phyloP scores from a whole-genome alignment of 2,329 filamentous ascomycete species.

The Penicillium sp. region DNA sequence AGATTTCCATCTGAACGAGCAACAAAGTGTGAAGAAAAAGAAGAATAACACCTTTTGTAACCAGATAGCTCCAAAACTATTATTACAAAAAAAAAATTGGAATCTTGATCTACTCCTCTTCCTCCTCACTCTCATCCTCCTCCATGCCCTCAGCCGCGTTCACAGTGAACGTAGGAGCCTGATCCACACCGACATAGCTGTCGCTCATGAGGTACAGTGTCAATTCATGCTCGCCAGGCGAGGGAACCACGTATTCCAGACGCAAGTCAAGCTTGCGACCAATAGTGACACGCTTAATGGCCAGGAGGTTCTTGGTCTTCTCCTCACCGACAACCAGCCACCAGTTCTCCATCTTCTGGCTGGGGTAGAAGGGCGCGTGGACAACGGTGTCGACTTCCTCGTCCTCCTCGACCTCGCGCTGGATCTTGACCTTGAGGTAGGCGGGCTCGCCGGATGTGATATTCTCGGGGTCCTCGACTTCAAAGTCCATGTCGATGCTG shows the following conservation, averaged over 20 bases:
- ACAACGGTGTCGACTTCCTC: slow-evolving; percentile 79
- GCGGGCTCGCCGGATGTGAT: slow-evolving; percentile 79
- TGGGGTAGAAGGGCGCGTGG: slow-evolving; percentile 92
- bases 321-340: slow-evolving; percentile 97
- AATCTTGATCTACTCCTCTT: slow-evolving; percentile 52
- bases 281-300: slow-evolving; percentile 93
- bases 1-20: no score
- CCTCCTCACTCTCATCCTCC: slow-evolving; percentile 84
- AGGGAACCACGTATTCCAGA: slow-evolving; percentile 86
- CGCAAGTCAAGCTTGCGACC: slow-evolving; percentile 74
- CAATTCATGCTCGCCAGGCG: slow-evolving; percentile 80
- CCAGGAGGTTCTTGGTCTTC: slow-evolving; percentile 80
- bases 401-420: slow-evolving; percentile 75
- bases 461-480: slow-evolving; percentile 77
- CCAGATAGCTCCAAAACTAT: slow-evolving; percentile 17
- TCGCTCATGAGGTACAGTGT: slow-evolving; percentile 97
- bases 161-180: slow-evolving; percentile 86
- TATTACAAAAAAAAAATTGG: slow-evolving; percentile 19
- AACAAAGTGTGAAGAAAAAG: slow-evolving; percentile 5
- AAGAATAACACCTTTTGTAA: slow-evolving; percentile 19
- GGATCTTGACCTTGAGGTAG: slow-evolving; percentile 80
- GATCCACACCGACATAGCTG: slow-evolving; percentile 94
- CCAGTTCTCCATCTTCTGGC: slow-evolving; percentile 94
- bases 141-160: slow-evolving; percentile 91
- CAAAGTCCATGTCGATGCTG: slow-evolving; percentile 87